These are phyloP conservation scores for Phytopythium ostracodes DNA, from an alignment of 352 stramenopile species.

Conservation along the genomic window DNA sequence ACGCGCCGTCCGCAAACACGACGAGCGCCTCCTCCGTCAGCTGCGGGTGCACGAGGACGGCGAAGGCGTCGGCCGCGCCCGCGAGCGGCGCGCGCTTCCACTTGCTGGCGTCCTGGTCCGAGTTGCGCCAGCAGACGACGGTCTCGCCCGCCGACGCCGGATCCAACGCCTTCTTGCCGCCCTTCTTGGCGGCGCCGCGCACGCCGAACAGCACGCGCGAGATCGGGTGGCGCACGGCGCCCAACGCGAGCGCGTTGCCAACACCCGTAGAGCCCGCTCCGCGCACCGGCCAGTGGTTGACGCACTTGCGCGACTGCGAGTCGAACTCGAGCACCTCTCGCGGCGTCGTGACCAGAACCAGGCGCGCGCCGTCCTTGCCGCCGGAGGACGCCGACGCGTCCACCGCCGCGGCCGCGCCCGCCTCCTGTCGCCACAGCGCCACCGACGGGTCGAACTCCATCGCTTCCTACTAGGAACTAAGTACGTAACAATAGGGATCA, in stretches of 20 bases:
- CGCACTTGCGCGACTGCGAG: conserved; percentile 54
- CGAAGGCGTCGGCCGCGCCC: conserved; percentile 24
- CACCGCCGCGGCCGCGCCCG: conserved; percentile 37
- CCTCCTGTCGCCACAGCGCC: conserved; percentile 59
- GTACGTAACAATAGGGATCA: too few species aligned
- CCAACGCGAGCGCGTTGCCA: conserved; percentile 34
- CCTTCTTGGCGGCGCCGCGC: conserved; percentile 30
- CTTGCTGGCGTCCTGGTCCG: conserved; percentile 59
- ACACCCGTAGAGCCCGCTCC: conserved; percentile 21
- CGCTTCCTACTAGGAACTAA: conserved; percentile 4
- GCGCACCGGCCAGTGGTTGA: conserved; percentile 77
- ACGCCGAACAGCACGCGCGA: conserved; percentile 60
- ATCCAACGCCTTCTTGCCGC: conserved; percentile 1
- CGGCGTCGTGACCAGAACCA: conserved; percentile 58
- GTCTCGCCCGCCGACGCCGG: conserved; percentile 20
- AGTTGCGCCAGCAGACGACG: conserved; percentile 56
- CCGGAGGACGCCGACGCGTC: conserved; percentile 30
- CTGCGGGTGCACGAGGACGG: conserved; percentile 58
- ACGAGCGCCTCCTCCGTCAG: conserved; percentile 58
- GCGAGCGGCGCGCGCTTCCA: conserved; percentile 44
- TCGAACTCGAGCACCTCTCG: conserved; percentile 70
- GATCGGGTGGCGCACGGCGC: conserved; percentile 48
- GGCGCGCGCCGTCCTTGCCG: conserved; percentile 45
- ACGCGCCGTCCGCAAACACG: conserved; percentile 59
- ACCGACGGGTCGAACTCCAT: conserved; percentile 76